Evolutionary conservation across 495 filamentous ascomycete species (phyloP), one percentile per base, ranked within the genome.

Genomic region (Aspergillus sparsus): DNA sequence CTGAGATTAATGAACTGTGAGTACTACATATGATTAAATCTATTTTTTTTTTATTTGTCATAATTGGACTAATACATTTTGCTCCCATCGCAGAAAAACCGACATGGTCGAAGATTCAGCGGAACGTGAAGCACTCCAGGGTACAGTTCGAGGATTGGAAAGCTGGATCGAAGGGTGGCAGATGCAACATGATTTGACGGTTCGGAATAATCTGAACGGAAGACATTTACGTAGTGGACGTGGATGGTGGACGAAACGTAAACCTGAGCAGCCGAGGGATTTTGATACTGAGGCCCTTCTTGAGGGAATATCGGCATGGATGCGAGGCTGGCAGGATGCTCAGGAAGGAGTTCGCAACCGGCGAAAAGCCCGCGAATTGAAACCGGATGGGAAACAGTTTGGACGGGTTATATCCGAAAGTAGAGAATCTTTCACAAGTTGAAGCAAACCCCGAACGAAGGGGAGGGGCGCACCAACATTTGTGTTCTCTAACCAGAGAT

Each of bases 241-340:
- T 33, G 60, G 62, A 41, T 46, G 64, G 32, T 70, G 68, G 62
- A 49, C 52, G 16, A 65, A 62, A 51, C 57, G 62, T 21, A 63
- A 66, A 41, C 41, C 32, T 1, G 58, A 64, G 11, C 49, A 61
- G n/a, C 52, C 49, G 5, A 27, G 18, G 31, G 66, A 65, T 12
- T 62, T 60, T 13, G 68, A 74, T 21, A 56, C 53, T 21, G 70
- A 75, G 37, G 57, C 60, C 27, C 62, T 77, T 10, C 50, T 75
- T 11, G 76, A 78, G 13, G 76, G 74, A 0, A 68, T 77, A 7
- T 66, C 49, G 15, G 76, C 70, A 7, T 78, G 74, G 74, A 76
- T 77, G 74, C 66, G 73, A 8, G 76, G 74, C 11, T 76, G 74
- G 74, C 70, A 66, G 52, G 74, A 77, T 63, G 65, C 72, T 12